Percentiles rank a stretch among this genome's conserved stretches.
Evolutionary conservation across 2,329 filamentous ascomycete species (phyloP).

Genomic region (Hypoxylon rubiginosum): DNA sequence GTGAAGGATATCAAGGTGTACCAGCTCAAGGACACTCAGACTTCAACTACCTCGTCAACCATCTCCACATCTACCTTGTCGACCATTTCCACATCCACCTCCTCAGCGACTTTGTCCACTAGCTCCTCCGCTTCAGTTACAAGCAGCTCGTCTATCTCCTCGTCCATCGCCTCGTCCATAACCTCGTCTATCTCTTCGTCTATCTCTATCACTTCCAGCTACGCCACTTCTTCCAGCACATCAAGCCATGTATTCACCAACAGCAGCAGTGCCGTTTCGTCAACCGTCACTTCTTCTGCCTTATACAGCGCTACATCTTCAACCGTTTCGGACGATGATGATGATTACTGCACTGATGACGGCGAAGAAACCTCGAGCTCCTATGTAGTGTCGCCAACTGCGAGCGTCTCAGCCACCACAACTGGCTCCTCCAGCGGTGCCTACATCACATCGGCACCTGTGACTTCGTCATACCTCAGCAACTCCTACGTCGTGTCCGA

Average conservation of each 20-base stretch:
- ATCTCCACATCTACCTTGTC: slow-evolving; percentile 5
- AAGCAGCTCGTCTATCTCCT: slow-evolving; percentile 12
- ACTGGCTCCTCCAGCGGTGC: background rate
- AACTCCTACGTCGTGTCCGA: slow-evolving; percentile 9
- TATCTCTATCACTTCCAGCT: background rate
- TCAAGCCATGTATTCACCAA: background rate
- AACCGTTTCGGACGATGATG: slow-evolving; percentile 22
- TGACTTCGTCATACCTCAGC: background rate
- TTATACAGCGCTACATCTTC: slow-evolving; percentile 17
- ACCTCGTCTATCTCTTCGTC: too few species aligned
- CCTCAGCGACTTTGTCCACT: slow-evolving; percentile 1
- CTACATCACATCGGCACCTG: slow-evolving; percentile 8
- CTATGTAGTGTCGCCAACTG: background rate
- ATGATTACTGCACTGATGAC: slow-evolving; percentile 16
- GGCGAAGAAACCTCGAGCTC: slow-evolving; percentile 2
- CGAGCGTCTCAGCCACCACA: background rate
- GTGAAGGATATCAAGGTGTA: slow-evolving; percentile 42
- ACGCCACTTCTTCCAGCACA: background rate
- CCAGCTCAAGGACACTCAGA: slow-evolving; percentile 18
- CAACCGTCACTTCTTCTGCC: slow-evolving; percentile 24
- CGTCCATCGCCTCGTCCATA: too few species aligned
- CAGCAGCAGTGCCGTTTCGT: slow-evolving; percentile 12
- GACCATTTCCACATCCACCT: background rate
- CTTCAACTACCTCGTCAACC: slow-evolving; percentile 15
- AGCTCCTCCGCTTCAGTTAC: slow-evolving; percentile 5